Base-by-base conservation (phyloP, 441 rosid genomes). In the Aquilaria agallochum region DNA sequence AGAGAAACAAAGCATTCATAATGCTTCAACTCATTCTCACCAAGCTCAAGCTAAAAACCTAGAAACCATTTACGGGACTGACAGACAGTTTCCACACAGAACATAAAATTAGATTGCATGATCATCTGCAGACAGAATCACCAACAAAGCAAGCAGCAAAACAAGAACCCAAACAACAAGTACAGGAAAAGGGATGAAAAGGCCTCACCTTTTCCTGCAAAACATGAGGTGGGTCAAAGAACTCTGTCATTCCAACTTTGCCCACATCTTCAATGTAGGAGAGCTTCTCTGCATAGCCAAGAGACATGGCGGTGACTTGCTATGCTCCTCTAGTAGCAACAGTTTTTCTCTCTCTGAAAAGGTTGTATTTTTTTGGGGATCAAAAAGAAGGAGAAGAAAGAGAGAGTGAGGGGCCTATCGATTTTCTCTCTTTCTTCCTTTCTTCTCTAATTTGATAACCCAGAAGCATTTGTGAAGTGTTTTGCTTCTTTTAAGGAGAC, bases 241-340 rank as follows among this genome's bases (percentile, higher is more conserved):
- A 80, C 72, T 93, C 96, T 13, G 92, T 66, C 97, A 90, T 93
- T 69, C 98, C 98, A 57, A 93, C 97, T 32, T 81, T 83, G 65
- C 98, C 97, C 73, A 93, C 98, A 78, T 90, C 98, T 73, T 93
- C 97, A 11, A 88, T 90, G 86, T 64, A 88, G 14, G 98, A 93
- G 46, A 93, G 84, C 88, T 88, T 93, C 84, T 93, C 95, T 13
- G 98, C 98, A 73, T 90, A 93, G 67, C 98, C 98, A 66, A 93
- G 79, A 74, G 98, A 93, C 98, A 93, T 92, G 75, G 70, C 62
- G 56, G 50, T 34, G 15, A 42, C 60, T 55, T 46, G 53, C 55
- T 65, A 64, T 62, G 50, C 4, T 36, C 42, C 6, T 36, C 8
- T 36, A 8, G 42, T 36, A 8, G 55, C 51, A 58, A 47, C 58